Evolutionary conservation across 2,329 filamentous ascomycete species (phyloP).

Genomic region (Lachnellula subtilissima): DNA sequence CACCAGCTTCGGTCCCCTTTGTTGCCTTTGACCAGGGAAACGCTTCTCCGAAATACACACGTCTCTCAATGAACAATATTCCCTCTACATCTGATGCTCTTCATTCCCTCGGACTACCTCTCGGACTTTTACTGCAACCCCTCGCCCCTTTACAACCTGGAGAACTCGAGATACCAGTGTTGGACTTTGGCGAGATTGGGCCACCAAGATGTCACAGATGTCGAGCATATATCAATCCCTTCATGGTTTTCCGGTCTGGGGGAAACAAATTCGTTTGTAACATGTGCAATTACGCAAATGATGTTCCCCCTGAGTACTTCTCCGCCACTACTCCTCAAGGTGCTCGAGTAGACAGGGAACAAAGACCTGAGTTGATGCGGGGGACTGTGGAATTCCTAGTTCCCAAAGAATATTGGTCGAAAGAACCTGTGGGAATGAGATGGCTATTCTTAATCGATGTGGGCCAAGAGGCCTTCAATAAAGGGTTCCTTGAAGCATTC

Average conservation of each 20-base stretch:
- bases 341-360: slow-evolving; percentile 78
- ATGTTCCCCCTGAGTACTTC: slow-evolving; percentile 89
- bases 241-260: slow-evolving; percentile 93
- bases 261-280: slow-evolving; percentile 98
- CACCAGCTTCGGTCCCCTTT: slow-evolving; percentile 81
- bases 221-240: slow-evolving; percentile 95
- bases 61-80: slow-evolving; percentile 90
- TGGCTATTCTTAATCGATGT: slow-evolving; percentile 94
- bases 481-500: slow-evolving; percentile 84
- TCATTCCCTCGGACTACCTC: slow-evolving; percentile 71
- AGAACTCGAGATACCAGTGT: slow-evolving; percentile 80
- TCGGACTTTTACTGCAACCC: slow-evolving; percentile 86
- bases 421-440: slow-evolving; percentile 80
- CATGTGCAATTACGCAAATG: slow-evolving; percentile 95
- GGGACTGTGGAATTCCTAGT: slow-evolving; percentile 96
- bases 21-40: slow-evolving; percentile 96
- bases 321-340: slow-evolving; percentile 84
- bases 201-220: slow-evolving; percentile 90
- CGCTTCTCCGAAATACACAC: slow-evolving; percentile 87
- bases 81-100: slow-evolving; percentile 78
- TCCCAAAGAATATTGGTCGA: slow-evolving; percentile 98
- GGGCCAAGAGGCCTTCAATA: slow-evolving; percentile 84
- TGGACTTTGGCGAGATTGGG: slow-evolving; percentile 89
- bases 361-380: slow-evolving; percentile 81
- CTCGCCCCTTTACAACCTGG: slow-evolving; percentile 77